These are phyloP conservation scores for Rehmannia glutinosa DNA, from an alignment of 257 asterid species.

Conservation along the genomic window DNA sequence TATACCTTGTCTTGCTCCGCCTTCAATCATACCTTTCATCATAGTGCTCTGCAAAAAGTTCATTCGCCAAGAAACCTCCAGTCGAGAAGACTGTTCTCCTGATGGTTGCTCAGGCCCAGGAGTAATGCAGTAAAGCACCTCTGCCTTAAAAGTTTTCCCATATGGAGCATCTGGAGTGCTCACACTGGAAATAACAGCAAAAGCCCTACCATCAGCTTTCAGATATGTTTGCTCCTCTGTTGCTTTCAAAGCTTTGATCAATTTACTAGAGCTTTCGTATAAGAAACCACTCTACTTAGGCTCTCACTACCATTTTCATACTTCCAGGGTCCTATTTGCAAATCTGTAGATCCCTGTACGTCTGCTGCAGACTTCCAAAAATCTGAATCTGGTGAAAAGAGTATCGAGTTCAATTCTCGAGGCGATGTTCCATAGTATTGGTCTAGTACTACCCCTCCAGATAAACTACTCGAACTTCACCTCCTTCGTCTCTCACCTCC, in stretches of 20 bases:
- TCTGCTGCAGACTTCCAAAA: slow-evolving; percentile 56
- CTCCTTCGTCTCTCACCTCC: slow-evolving; percentile 62
- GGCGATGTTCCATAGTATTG: slow-evolving; percentile 61
- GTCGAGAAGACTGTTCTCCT: slow-evolving; percentile 69
- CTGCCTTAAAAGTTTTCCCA: slow-evolving; percentile 68
- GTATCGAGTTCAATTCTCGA: slow-evolving; percentile 57
- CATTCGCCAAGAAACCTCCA: slow-evolving; percentile 84
- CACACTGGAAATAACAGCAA: slow-evolving; percentile 63
- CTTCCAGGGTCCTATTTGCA: slow-evolving; percentile 79
- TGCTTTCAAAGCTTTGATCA: slow-evolving; percentile 81
- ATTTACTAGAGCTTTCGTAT: slow-evolving; percentile 75
- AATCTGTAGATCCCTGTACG: slow-evolving; percentile 67
- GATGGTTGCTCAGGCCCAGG: slow-evolving; percentile 89
- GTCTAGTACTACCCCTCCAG: slow-evolving; percentile 80
- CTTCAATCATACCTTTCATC: slow-evolving; percentile 92
- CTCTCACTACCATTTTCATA: slow-evolving; percentile 58
- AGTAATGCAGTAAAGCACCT: slow-evolving; percentile 80
- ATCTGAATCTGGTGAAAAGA: slow-evolving; percentile 73
- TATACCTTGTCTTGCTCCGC: slow-evolving; percentile 91
- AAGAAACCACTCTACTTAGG: slow-evolving; percentile 54
- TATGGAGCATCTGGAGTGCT: slow-evolving; percentile 97
- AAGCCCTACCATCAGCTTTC: slow-evolving; percentile 72
- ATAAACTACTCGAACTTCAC: slow-evolving; percentile 55
- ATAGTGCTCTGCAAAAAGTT: slow-evolving; percentile 90
- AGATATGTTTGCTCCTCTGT: slow-evolving; percentile 82